Percentiles rank a stretch among this genome's conserved stretches.
Conservation (phyloP, 768 basidiomycete species). For the Porpolomopsis calyptriformis region DNA sequence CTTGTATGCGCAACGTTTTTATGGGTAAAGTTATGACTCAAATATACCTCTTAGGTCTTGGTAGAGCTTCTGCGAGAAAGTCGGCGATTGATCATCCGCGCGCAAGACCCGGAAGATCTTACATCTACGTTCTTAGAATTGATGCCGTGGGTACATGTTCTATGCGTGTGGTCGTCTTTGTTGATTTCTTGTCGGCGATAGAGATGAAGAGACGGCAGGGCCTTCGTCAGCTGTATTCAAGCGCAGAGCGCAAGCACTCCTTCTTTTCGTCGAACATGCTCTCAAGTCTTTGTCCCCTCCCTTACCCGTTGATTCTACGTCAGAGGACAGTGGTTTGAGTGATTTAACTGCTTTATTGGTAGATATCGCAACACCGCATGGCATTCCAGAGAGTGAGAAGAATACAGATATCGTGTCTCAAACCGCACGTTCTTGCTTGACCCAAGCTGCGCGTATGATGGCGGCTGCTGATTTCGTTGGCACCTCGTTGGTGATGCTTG, state of each 20-base stretch:
- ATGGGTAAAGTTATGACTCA: background rate
- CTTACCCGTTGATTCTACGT: conserved; percentile 9
- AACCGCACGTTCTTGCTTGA: conserved; percentile 41
- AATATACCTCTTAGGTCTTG: conserved; percentile 38
- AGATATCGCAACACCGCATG: conserved; percentile 30
- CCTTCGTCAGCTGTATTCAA: conserved; percentile 35
- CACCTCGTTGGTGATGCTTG: conserved; percentile 45
- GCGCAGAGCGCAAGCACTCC: conserved; percentile 56
- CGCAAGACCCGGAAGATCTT: conserved; percentile 27
- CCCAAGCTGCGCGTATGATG: conserved; percentile 49
- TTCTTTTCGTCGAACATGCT: conserved; percentile 51
- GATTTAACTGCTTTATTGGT: conserved; percentile 41
- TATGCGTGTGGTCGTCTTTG: background rate
- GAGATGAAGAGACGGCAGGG: conserved; percentile 49
- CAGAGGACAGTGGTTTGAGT: conserved; percentile 24
- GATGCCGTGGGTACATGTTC: conserved; percentile 33
- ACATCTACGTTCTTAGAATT: conserved; percentile 46
- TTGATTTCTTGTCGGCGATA: conserved; percentile 15
- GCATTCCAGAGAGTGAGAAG: conserved; percentile 20
- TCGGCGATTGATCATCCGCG: conserved; percentile 39
- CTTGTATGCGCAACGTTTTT: conserved; percentile 29
- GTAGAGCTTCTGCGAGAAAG: conserved; percentile 59
- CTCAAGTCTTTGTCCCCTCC: conserved; percentile 26
- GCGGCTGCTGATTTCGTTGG: conserved; percentile 60
- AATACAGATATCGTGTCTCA: conserved; percentile 35